Evolutionary conservation across 208 protist genomes (phyloP).

Genomic region (Endotrypanum monterogeii): DNA sequence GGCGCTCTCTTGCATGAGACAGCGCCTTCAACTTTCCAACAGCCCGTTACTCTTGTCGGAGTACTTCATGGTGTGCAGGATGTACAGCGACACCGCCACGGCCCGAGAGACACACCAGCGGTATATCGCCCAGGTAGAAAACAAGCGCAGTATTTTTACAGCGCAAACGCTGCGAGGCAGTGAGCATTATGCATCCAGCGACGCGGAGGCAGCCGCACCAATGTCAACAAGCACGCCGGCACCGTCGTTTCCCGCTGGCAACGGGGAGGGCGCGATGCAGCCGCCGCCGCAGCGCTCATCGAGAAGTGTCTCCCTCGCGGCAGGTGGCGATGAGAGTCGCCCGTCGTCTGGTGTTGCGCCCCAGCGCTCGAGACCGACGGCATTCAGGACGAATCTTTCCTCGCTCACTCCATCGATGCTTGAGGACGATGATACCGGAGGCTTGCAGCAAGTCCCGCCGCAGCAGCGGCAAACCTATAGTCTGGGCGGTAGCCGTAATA

Average conservation of each 20-base stretch:
- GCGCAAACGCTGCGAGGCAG: constrained; percentile 32
- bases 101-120: constrained; percentile 44
- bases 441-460: neutral
- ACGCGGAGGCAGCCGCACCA: neutral
- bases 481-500: neutral
- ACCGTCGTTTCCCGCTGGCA: neutral
- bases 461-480: neutral
- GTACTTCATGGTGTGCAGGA: constrained; percentile 38
- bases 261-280: neutral
- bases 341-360: neutral
- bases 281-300: neutral
- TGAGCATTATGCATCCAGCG: constrained; percentile 9
- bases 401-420: neutral
- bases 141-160: constrained; percentile 28
- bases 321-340: neutral
- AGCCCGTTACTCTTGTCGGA: constrained; percentile 35
- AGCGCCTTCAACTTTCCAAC: constrained; percentile 38
- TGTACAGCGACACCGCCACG: constrained; percentile 34
- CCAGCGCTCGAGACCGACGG: neutral
- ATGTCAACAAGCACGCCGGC: neutral
- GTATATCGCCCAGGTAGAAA: constrained; percentile 37
- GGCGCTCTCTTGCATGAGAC: constrained; percentile 33
- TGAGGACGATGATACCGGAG: neutral
- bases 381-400: neutral
- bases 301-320: neutral